A percentile compares a stretch with the other conserved stretches of the same genome.
Conservation (phyloP, 176 grass and related monocot genomes). For the Zizania latifolia region DNA sequence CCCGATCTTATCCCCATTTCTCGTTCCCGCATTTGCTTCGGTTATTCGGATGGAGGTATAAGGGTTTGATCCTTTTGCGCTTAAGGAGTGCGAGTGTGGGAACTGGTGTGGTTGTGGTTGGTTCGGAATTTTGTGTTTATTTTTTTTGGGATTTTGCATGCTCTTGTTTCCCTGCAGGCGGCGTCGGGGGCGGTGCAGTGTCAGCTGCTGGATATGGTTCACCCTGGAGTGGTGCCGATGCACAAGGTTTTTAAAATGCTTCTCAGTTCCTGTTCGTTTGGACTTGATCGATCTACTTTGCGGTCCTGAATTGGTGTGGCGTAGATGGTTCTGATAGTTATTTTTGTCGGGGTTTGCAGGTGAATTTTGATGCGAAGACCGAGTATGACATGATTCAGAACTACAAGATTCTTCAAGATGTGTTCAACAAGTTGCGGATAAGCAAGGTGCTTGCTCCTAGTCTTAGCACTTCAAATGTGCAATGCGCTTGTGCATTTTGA, state of each 20-base stretch:
- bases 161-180: conserved; percentile 38
- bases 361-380: conserved; percentile 92
- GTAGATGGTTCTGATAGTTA: not conserved
- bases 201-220: conserved; percentile 89
- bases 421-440: conserved; percentile 76
- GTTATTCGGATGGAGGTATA: not conserved
- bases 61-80: not conserved
- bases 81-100: not conserved
- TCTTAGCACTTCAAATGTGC: not conserved
- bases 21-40: not conserved
- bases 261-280: not conserved
- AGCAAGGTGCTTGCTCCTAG: conserved; percentile 37
- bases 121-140: not conserved
- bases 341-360: conserved; percentile 36
- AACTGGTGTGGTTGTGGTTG: not conserved
- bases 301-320: too few species aligned
- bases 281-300: not conserved
- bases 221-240: conserved; percentile 82
- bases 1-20: not conserved
- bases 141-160: not conserved
- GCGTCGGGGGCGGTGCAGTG: conserved; percentile 90
- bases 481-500: not conserved
- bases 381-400: conserved; percentile 97
- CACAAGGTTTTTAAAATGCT: conserved; percentile 60
- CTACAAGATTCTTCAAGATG: conserved; percentile 87